phyloP scores from a whole-genome alignment of 1,139 yeast genomes.

The Suhomyces atakaporum region DNA sequence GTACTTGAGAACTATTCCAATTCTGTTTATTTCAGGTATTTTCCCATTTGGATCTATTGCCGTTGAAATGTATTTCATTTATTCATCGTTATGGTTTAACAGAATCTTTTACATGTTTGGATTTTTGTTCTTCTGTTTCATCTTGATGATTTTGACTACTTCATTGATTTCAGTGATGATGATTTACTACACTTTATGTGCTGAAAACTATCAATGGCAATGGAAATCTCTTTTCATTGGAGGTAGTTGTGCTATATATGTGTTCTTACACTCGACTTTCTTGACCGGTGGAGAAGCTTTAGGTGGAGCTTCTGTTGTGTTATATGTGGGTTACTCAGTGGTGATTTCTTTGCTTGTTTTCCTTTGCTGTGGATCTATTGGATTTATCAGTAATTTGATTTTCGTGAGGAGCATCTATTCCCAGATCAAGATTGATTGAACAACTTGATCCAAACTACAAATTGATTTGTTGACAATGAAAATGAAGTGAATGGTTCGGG shows the following conservation, averaged over 20 bases:
- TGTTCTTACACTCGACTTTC: conserved; percentile 79
- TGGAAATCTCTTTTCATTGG: conserved; percentile 91
- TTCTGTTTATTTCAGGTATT: conserved; percentile 78
- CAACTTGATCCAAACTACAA: neutral
- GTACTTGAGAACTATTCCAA: conserved; percentile 69
- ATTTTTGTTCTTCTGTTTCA: conserved; percentile 83
- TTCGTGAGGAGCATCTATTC: conserved; percentile 81
- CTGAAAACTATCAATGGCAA: conserved; percentile 96
- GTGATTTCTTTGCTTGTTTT: conserved; percentile 73
- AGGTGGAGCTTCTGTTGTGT: conserved; percentile 74
- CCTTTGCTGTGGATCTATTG: conserved; percentile 85
- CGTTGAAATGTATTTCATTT: conserved; percentile 87
- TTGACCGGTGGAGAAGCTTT: conserved; percentile 66
- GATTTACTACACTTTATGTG: conserved; percentile 81
- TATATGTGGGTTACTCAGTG: conserved; percentile 84
- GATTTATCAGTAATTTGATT: conserved; percentile 72
- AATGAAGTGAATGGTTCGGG: no score
- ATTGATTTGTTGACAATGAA: no score
- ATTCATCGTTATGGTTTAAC: conserved; percentile 92
- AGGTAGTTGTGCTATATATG: conserved; percentile 86
- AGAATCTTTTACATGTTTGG: conserved; percentile 97
- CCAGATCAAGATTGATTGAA: conserved; percentile 76
- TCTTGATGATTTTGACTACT: conserved; percentile 80
- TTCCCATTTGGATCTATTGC: conserved; percentile 96
- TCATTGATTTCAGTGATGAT: conserved; percentile 77